Conservation (phyloP, 2,329 filamentous ascomycete genomes). For the Fusarium pseudograminearum region DNA sequence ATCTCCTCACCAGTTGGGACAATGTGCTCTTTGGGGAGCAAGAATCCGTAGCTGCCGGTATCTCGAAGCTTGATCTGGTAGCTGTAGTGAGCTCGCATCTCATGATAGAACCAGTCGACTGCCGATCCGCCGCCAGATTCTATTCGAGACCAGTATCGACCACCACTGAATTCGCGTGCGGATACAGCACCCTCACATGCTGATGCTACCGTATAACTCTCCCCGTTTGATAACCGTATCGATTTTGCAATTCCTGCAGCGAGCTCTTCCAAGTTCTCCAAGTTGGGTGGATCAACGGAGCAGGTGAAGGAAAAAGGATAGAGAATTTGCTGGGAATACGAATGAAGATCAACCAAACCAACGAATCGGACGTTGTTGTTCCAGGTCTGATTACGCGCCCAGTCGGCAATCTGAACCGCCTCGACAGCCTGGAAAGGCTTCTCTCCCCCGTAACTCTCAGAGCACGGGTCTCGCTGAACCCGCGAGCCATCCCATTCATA, state of each 20-base stretch:
- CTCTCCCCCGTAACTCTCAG: conserved; percentile 88
- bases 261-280: conserved; percentile 93
- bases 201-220: conserved; percentile 80
- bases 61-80: conserved; percentile 96
- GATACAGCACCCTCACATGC: conserved; percentile 85
- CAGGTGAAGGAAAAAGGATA: conserved; percentile 95
- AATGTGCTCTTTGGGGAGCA: conserved; percentile 88
- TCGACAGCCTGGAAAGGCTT: conserved; percentile 87
- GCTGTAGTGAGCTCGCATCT: conserved; percentile 82
- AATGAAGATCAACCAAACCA: conserved; percentile 91
- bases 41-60: conserved; percentile 92
- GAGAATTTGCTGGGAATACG: conserved; percentile 93
- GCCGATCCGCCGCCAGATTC: conserved; percentile 86
- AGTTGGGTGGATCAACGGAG: conserved; percentile 78
- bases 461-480: conserved; percentile 82
- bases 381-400: conserved; percentile 83
- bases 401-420: conserved; percentile 78
- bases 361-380: conserved; percentile 81
- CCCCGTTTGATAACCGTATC: conserved; percentile 82
- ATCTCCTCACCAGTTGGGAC: conserved; percentile 90
- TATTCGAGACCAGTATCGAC: conserved; percentile 60
- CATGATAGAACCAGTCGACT: conserved; percentile 95
- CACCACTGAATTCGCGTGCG: conserved; percentile 39
- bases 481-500: conserved; percentile 83
- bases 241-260: conserved; percentile 89